phyloP scores from a whole-genome alignment of 257 asterid species.

The Echium plantagineum region DNA sequence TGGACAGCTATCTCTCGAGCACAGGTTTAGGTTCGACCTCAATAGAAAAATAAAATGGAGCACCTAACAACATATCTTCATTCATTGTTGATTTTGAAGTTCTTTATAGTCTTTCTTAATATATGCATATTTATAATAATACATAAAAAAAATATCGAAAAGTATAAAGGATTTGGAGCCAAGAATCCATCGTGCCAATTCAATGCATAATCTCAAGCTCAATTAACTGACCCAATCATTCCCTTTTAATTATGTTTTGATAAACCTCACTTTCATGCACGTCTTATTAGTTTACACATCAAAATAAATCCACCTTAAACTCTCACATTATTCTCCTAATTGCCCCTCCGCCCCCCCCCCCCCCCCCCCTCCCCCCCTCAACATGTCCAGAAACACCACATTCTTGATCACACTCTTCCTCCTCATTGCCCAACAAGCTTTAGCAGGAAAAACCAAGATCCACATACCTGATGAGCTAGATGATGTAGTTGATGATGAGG shows the following conservation, averaged over 20 bases:
- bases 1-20: no score
- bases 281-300: not conserved
- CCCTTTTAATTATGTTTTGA: not conserved
- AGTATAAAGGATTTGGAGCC: no score
- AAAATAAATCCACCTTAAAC: not conserved
- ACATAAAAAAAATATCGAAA: no score
- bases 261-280: not conserved
- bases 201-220: not conserved
- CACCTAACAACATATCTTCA: no score
- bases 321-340: not conserved
- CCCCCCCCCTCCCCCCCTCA: no score
- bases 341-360: no score
- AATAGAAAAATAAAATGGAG: no score
- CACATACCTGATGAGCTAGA: slow-evolving; percentile 76
- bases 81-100: no score
- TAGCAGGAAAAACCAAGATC: slow-evolving; percentile 36
- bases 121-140: not conserved
- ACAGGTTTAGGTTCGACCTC: no score
- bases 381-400: not conserved
- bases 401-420: slow-evolving; percentile 7
- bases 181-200: no score
- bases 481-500: slow-evolving; percentile 82
- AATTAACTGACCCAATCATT: not conserved
- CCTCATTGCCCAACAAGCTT: not conserved
- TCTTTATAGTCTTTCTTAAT: no score